These are phyloP conservation scores for Raphanus raphanistrum DNA, from an alignment of 345 rosid genomes.

Conservation along the genomic window DNA sequence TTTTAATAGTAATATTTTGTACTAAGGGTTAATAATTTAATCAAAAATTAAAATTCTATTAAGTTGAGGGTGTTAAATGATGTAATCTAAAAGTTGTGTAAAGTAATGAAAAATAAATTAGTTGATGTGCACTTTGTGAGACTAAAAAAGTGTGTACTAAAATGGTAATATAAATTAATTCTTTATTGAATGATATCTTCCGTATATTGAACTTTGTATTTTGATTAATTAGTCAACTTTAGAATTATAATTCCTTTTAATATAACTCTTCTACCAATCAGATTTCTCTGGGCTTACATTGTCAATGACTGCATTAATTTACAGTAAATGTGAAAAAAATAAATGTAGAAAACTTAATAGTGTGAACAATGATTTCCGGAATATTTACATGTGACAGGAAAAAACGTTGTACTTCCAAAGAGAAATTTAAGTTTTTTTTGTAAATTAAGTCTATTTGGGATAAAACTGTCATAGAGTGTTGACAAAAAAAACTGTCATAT, in stretches of 20 bases:
- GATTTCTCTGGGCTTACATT: neutral
- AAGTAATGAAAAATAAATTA: neutral
- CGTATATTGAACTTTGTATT: neutral
- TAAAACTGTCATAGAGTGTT: no score
- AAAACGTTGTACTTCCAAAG: neutral
- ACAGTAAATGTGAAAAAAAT: neutral
- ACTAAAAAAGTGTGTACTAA: neutral
- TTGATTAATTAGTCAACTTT: neutral
- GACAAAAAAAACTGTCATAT: no score
- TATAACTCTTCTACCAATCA: neutral
- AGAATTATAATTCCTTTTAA: neutral
- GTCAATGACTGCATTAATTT: neutral
- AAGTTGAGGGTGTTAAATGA: neutral
- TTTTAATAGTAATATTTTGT: neutral
- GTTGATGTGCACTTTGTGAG: neutral
- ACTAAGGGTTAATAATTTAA: neutral
- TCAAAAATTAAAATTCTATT: neutral
- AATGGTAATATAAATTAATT: neutral
- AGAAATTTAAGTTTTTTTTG: neutral
- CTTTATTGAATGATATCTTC: neutral
- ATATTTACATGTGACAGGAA: neutral
- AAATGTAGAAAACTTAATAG: neutral
- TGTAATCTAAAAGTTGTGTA: neutral
- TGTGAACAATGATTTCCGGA: neutral
- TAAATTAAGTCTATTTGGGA: neutral